Base-by-base conservation (phyloP, 2,329 filamentous ascomycete species). In the Fusarium sp. region DNA sequence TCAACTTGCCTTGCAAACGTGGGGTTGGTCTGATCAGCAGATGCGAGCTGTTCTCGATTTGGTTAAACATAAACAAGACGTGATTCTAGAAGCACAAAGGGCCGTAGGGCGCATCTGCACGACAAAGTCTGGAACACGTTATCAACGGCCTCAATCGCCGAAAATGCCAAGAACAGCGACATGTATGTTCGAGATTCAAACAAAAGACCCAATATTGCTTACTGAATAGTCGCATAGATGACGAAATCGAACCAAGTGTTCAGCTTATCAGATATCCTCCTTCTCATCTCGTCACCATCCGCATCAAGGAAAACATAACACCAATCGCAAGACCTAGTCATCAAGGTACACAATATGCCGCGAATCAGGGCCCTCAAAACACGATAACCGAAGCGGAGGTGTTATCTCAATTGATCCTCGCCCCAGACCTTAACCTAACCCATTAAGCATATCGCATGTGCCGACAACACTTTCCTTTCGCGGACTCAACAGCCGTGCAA, bases 381-480 rank as follows among this genome's bases (percentile, higher is more conserved):
- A 52, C 50, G 50, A 52, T 52, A 52, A 16, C 50, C 50, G 50
- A 52, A 52, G 34, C 22, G 50, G 50, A 52, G 32, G 9, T 27
- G 22, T 40, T 52, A n/a, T 42, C 50, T 52, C 18, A 52, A 52
- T 52, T 29, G 50, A 52, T 52, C 50, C 38, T 20, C 24, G 18
- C 12, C 50, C 40, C 34, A 18, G n/a, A 22, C 27, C 40, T 63
- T 59, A 46, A 63, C 42, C 58, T 58, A 64, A 29, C 38, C 47
- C 40, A 58, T 52, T 64, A 64, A 64, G 62, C 62, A 64, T 64
- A 65, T 59, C 40, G 53, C 46, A 52, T 52, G 11, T 66, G 47
- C 53, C 61, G 45, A 66, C 15, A 14, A 27, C 53, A 66, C 63
- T 66, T 66, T 66, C 63, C 63, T 57, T 66, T 66, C 30, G 14